phyloP scores from a whole-genome alignment of 2,329 filamentous ascomycete species.

The Neonectria sp. region DNA sequence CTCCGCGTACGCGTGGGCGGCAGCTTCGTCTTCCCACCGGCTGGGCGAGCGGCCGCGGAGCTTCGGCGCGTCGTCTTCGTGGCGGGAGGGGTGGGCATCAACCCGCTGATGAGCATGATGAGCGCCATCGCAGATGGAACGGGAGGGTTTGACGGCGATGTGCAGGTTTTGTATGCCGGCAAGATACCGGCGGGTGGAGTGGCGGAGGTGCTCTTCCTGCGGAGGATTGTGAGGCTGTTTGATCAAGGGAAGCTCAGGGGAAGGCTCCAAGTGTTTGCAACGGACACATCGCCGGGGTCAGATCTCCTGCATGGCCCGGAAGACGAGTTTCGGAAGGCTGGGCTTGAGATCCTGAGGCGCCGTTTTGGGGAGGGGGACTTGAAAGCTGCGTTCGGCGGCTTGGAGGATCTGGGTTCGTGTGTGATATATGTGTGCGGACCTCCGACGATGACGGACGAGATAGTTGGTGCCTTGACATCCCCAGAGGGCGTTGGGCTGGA shows the following conservation, averaged over 20 bases:
- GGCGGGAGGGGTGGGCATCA: conserved; percentile 87
- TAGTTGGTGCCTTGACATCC: conserved; percentile 65
- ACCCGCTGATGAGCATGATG: conserved; percentile 84
- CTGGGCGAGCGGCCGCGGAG: conserved; percentile 54
- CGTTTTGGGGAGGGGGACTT: conserved; percentile 63
- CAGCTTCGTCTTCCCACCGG: conserved; percentile 84
- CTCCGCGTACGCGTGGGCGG: conserved; percentile 83
- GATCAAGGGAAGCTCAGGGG: conserved; percentile 56
- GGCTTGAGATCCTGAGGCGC: conserved; percentile 48
- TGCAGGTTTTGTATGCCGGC: conserved; percentile 76
- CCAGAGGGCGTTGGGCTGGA: conserved; percentile 56
- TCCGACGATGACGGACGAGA: conserved; percentile 77
- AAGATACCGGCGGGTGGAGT: conserved; percentile 52
- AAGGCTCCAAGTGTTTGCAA: conserved; percentile 63
- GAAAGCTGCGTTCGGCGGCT: conserved; percentile 53
- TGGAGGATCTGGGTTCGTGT: conserved; percentile 52
- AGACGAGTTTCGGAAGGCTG: neutral
- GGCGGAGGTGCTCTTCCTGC: conserved; percentile 65
- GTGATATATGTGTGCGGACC: conserved; percentile 79
- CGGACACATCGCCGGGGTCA: conserved; percentile 39
- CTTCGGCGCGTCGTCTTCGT: conserved; percentile 78
- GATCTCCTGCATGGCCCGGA: neutral
- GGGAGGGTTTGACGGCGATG: conserved; percentile 51
- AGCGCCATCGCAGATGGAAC: conserved; percentile 65
- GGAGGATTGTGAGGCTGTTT: conserved; percentile 62